Evolutionary conservation across 805 yeast species (phyloP), one percentile per base, ranked within the genome.

Genomic region (Lachancea sp.): DNA sequence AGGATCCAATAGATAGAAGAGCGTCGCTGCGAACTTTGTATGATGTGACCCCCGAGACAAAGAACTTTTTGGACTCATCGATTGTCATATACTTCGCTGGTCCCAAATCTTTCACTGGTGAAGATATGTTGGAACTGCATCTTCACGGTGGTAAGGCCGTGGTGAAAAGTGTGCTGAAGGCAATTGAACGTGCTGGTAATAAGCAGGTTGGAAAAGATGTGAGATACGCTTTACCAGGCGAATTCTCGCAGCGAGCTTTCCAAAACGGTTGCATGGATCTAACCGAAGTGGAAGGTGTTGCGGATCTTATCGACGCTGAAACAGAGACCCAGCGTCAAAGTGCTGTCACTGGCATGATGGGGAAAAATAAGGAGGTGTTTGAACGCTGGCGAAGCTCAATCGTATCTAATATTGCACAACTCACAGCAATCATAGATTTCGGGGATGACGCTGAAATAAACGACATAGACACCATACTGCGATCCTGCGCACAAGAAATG

Each of bases 131-230:
- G 9, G 99, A 93, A 57, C 61, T 93, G n/a, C 97, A 93, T 58
- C 64, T 86, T 2, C 99, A 93, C 63, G 99, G 99, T 3, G 97
- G 98, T 3, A 79, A 75, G 11, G 96, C 98, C 0, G 87, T 91
- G 1, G 76, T 86, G 2, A 70, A 72, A 39, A 74, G 88, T 0
- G 85, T 90, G 0, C 56, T 90, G 39, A 67, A 67, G 3, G 80
- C 95, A 0, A 79, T 93, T 4, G 68, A 71, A 33, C 44, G 55
- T 0, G 52, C 83, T 4, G 85, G 84, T 54, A 63, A 72, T 4
- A 72, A 75, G 0, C 57, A 62, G 0, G 47, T 55, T 0, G 51
- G 57, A 11, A 52, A 47, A 3, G 71, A 70, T 2, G 78, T 91
- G 12, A 61, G 98, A 44, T 81, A 83, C 59, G 99, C 99, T 0